Conservation (phyloP, 768 basidiomycete genomes). For the Leucocoprinus birnbaumii region DNA sequence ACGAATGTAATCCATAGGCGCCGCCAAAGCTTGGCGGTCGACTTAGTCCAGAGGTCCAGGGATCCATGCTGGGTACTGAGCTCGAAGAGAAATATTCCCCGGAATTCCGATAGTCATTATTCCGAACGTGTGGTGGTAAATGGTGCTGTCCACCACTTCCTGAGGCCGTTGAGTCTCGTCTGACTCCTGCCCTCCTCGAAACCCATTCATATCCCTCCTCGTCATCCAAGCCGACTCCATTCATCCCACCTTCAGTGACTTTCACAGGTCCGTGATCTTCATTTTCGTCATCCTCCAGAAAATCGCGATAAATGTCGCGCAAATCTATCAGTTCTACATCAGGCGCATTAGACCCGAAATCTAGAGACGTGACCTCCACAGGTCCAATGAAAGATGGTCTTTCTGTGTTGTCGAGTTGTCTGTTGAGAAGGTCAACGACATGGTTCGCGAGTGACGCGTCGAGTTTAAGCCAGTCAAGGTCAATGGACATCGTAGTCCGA, state of each 20-base stretch:
- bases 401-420: conserved; percentile 63
- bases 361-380: conserved; percentile 79
- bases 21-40: background rate
- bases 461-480: conserved; percentile 89
- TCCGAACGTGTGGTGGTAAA: conserved; percentile 64
- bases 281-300: conserved; percentile 81
- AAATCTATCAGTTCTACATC: conserved; percentile 90
- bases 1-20: background rate
- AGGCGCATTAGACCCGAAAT: conserved; percentile 82
- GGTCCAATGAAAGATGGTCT: conserved; percentile 96
- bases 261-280: conserved; percentile 52
- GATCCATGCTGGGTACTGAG: conserved; percentile 22
- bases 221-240: conserved; percentile 33
- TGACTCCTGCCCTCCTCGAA: conserved; percentile 55
- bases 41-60: conserved; percentile 3
- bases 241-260: conserved; percentile 37
- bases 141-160: conserved; percentile 65
- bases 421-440: conserved; percentile 76
- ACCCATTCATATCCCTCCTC: conserved; percentile 88
- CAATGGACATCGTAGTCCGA: conserved; percentile 75
- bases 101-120: conserved; percentile 56
- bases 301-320: conserved; percentile 92
- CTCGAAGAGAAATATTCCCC: conserved; percentile 55
- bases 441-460: conserved; percentile 66
- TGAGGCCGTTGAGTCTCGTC: conserved; percentile 32